Evolutionary conservation across 1,139 yeast genomes (phyloP).

Genomic region (Suhomyces terraborum): DNA sequence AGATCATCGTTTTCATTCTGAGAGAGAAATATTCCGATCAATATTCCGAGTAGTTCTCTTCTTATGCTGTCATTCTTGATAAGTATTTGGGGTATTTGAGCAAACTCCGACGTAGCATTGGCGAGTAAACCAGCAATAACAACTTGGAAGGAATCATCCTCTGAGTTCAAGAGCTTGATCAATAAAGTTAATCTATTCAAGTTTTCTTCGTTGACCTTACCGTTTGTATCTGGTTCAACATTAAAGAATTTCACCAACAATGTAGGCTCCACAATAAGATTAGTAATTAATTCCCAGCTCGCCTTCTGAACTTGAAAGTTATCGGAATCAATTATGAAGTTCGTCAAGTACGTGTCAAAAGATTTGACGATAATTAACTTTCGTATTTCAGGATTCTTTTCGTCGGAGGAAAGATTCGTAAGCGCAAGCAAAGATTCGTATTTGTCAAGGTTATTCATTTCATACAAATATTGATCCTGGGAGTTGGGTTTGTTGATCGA

Average conservation of each 20-base stretch:
- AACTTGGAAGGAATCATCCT: slow-evolving; percentile 39
- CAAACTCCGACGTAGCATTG: slow-evolving; percentile 51
- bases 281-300: slow-evolving; percentile 51
- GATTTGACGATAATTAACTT: slow-evolving; percentile 36
- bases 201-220: slow-evolving; percentile 21
- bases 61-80: slow-evolving; percentile 27
- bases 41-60: slow-evolving; percentile 25
- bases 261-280: slow-evolving; percentile 46
- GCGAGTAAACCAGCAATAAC: slow-evolving; percentile 51
- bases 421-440: slow-evolving; percentile 51
- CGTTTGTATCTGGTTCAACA: slow-evolving; percentile 24
- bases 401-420: slow-evolving; percentile 44
- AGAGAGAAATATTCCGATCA: slow-evolving; percentile 28
- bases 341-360: slow-evolving; percentile 36
- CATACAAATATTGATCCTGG: slow-evolving; percentile 24
- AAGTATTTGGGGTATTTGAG: slow-evolving; percentile 42
- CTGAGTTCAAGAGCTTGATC: slow-evolving; percentile 43
- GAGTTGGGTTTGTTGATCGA: slow-evolving; percentile 2
- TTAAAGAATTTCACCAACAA: slow-evolving; percentile 55
- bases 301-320: slow-evolving; percentile 42
- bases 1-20: slow-evolving; percentile 36
- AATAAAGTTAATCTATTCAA: slow-evolving; percentile 38
- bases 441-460: slow-evolving; percentile 39
- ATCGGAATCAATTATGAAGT: slow-evolving; percentile 44
- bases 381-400: slow-evolving; percentile 29